phyloP scores from a whole-genome alignment of 148 eudicot species.

The Rhododendron ferrugineum region DNA sequence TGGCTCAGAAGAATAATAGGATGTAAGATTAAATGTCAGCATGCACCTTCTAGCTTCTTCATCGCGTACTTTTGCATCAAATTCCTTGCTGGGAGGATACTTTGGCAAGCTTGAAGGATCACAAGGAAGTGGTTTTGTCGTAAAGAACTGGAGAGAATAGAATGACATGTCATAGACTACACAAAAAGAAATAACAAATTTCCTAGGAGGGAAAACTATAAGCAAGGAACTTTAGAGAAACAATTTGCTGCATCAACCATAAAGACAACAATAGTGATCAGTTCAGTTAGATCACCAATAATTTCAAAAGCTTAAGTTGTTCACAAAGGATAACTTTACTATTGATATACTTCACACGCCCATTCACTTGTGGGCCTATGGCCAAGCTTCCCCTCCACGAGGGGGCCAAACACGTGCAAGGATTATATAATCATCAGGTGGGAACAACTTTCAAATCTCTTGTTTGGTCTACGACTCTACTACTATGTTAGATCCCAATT shows the following conservation, averaged over 20 bases:
- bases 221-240: neutral
- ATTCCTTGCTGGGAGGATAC: slow-evolving; percentile 92
- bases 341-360: neutral
- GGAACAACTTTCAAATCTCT: neutral
- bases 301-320: neutral
- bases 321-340: neutral
- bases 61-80: slow-evolving; percentile 78
- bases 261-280: neutral
- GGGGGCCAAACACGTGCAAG: neutral
- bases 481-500: neutral
- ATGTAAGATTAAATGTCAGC: neutral
- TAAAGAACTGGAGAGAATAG: slow-evolving; percentile 55
- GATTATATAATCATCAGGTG: neutral
- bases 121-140: slow-evolving; percentile 76
- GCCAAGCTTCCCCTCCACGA: neutral
- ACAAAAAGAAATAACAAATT: slow-evolving; percentile 3
- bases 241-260: neutral
- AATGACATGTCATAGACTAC: slow-evolving; percentile 2
- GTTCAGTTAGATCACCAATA: neutral
- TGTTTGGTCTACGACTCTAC: neutral
- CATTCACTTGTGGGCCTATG: neutral
- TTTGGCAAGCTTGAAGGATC: slow-evolving; percentile 80
- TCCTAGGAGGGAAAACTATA: neutral
- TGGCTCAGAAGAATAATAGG: neutral
- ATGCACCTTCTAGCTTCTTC: slow-evolving; percentile 87